phyloP scores from a whole-genome alignment of 371 early-diverging fungal species.

The Nematocida ausubeli region DNA sequence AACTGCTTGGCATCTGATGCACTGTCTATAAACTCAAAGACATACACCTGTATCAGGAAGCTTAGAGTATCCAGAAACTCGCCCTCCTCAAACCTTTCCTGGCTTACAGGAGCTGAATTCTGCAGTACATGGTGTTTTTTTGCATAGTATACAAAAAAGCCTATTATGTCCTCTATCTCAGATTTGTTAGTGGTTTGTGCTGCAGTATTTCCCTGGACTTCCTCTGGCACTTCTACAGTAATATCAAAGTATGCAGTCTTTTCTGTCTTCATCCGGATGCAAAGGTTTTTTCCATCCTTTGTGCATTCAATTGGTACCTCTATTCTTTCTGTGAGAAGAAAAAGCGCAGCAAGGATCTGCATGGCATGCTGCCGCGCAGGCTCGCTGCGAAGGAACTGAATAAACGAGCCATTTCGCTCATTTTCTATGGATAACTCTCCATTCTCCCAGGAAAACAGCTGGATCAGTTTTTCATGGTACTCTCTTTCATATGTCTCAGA shows the following conservation, averaged over 20 bases:
- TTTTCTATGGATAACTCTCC: not conserved
- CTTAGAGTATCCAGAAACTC: not conserved
- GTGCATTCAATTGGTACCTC: not conserved
- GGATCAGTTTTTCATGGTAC: not conserved
- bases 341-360: not conserved
- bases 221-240: not conserved
- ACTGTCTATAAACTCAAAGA: not conserved
- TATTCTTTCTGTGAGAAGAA: not conserved
- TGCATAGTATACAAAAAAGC: not conserved
- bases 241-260: not conserved
- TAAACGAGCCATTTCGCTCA: not conserved
- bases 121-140: not conserved
- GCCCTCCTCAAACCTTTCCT: not conserved
- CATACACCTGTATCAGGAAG: slow-evolving; percentile 3
- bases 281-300: not conserved
- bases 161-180: not conserved
- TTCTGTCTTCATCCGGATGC: not conserved
- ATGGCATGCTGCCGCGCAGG: not conserved
- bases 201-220: not conserved
- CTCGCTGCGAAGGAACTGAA: not conserved
- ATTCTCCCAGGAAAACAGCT: not conserved
- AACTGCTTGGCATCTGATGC: not conserved
- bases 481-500: not conserved
- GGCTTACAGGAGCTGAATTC: not conserved
- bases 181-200: not conserved